phyloP scores from a whole-genome alignment of 2,329 filamentous ascomycete genomes.

The Blastomyces gilchristii region DNA sequence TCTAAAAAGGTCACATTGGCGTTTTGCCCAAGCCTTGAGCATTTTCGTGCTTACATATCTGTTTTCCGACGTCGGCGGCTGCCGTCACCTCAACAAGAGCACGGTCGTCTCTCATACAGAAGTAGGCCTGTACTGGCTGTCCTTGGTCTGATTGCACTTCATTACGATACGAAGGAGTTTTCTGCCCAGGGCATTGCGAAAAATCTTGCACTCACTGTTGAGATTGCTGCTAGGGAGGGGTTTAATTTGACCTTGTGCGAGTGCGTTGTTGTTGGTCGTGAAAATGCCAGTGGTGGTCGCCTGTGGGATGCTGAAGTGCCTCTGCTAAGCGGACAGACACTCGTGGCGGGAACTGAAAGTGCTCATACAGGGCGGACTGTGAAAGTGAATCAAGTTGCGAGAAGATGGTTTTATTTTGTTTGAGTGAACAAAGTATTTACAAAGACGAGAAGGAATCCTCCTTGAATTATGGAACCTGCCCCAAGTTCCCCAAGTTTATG shows the following conservation, averaged over 20 bases:
- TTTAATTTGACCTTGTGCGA: constrained; percentile 33
- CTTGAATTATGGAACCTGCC: background rate
- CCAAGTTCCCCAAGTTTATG: background rate
- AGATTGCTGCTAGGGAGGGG: constrained; percentile 24
- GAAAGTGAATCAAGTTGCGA: constrained; percentile 47
- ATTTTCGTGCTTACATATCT: constrained; percentile 66
- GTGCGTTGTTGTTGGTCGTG: constrained; percentile 26
- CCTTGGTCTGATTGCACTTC: constrained; percentile 33
- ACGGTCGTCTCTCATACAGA: constrained; percentile 5
- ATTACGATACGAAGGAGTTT: constrained; percentile 36
- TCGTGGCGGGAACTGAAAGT: constrained; percentile 35
- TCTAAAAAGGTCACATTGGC: constrained; percentile 58
- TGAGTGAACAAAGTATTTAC: constrained; percentile 23
- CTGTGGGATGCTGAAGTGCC: constrained; percentile 47
- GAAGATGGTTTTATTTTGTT: constrained; percentile 56
- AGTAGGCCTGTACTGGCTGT: constrained; percentile 29
- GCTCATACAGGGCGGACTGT: constrained; percentile 51
- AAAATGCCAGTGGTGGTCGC: constrained; percentile 25
- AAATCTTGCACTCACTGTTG: constrained; percentile 33
- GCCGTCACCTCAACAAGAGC: background rate
- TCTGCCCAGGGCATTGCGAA: constrained; percentile 40
- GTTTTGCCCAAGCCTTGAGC: constrained; percentile 66
- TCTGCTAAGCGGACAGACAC: constrained; percentile 47
- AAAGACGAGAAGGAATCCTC: background rate
- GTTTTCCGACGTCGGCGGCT: constrained; percentile 37